A percentile compares a stretch with the other conserved stretches of the same genome.
phyloP scores from a whole-genome alignment of 306 rosid genomes.

The Myrica gale region DNA sequence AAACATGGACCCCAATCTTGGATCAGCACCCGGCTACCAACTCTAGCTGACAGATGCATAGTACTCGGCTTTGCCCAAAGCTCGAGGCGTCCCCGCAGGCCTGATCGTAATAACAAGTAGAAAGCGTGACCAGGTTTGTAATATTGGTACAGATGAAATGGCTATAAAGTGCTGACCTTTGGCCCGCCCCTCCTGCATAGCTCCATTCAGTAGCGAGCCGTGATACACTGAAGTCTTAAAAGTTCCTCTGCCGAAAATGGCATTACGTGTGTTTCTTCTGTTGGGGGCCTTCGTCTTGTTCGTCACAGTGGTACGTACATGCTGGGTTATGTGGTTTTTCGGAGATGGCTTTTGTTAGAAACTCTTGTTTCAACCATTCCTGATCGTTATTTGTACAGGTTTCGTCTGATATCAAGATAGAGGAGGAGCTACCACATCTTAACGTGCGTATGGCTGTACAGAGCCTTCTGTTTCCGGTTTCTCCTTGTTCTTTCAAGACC shows the following conservation, averaged over 20 bases:
- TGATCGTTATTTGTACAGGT: constrained; percentile 24
- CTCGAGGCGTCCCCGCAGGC: background rate
- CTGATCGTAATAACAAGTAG: background rate
- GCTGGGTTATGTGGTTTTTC: background rate
- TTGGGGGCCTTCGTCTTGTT: constrained; percentile 21
- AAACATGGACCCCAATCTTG: background rate
- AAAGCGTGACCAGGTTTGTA: constrained; percentile 8
- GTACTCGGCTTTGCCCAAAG: background rate
- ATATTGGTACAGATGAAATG: background rate
- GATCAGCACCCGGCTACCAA: background rate
- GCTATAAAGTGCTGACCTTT: background rate
- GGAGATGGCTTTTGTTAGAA: background rate
- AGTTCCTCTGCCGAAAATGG: constrained; percentile 20
- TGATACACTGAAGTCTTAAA: background rate
- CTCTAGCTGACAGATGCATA: background rate
- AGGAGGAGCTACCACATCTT: constrained; percentile 20
- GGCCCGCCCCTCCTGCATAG: background rate
- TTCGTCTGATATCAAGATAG: constrained; percentile 46
- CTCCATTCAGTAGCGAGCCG: background rate
- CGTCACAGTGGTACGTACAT: constrained; percentile 11
- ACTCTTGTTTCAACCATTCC: background rate
- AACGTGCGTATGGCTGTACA: background rate
- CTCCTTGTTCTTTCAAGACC: too few species aligned
- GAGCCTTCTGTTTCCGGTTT: too few species aligned
- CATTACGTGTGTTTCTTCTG: constrained; percentile 34